Evolutionary conservation across 75 land plant genomes (phyloP).

Genomic region (Selaginella tamariscina): DNA sequence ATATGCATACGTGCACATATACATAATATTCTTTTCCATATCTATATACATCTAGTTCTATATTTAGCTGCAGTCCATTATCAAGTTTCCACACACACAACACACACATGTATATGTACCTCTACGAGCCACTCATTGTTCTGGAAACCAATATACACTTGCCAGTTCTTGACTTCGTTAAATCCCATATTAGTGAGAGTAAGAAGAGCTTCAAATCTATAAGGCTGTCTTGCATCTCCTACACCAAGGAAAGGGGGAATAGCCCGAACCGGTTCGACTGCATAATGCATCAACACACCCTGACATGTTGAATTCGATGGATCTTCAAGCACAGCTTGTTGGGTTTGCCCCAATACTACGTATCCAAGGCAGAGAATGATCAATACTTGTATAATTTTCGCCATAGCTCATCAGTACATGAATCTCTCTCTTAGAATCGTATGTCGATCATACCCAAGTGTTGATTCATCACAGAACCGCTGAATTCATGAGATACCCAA

Average conservation of each 20-base stretch:
- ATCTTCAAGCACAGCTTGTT: not conserved
- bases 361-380: not conserved
- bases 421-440: not conserved
- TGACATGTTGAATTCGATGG: not conserved
- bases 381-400: not conserved
- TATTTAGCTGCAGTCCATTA: too few species aligned
- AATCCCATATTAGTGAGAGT: conserved; percentile 45
- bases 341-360: not conserved
- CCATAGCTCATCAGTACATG: not conserved
- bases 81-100: too few species aligned
- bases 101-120: too few species aligned
- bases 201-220: conserved; percentile 43
- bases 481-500: too few species aligned
- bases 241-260: not conserved
- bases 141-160: conserved; percentile 49
- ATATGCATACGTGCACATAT: too few species aligned
- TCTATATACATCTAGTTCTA: too few species aligned
- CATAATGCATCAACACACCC: not conserved
- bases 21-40: too few species aligned
- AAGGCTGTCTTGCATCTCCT: conserved; percentile 48
- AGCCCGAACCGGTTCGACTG: not conserved
- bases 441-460: not conserved
- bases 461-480: too few species aligned
- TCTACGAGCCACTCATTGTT: conserved; percentile 25
- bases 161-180: conserved; percentile 48